Evolutionary conservation across 495 filamentous ascomycete species (phyloP), one percentile per base, ranked within the genome.

Genomic region (Talaromyces wortmannii): DNA sequence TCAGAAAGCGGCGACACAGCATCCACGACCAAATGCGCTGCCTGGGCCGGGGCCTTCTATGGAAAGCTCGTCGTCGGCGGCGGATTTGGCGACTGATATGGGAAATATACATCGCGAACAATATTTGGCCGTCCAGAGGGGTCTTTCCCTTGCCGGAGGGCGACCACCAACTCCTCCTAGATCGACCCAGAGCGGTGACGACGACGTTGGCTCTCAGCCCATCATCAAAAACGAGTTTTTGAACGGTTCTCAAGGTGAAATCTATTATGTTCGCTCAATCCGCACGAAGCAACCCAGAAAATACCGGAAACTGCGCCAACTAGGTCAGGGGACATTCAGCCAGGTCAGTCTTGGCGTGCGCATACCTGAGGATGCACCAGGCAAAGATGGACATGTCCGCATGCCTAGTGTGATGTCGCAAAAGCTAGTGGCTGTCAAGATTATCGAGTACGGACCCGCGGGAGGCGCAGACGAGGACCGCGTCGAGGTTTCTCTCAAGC

Each of bases 261-360:
- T 74, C 1, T 77, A 77, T 45, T 68, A 67, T 8, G 74, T 77
- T n/a, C 70, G 67, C 29, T 77, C 74, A 6, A 62, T 77, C 30
- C 69, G 72, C 23, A 75, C 72, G 1, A 65, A 77, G 43, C 74
- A 77, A 44, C 64, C 67, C 11, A 65, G 74, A 10, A 64, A 70
- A 59, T 98, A 89, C 82, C 78, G 87, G 59, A 87, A 86, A 32
- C 66, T 98, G 23, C 86, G 85, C 52, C 72, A 86, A 60, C 78
- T 98, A 8, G 94, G 94, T 7, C 89, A 96, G 56, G 94, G 94
- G 12, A 96, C 94, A 2, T 98, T 98, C 68, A 96, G 91, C 69
- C 89, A 88, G 59, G 94, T 98, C 30, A 84, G 91, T 65, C 77
- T 98, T 8, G 92, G 91, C 4, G 95, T 89, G 5, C 78, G 79